Evolutionary conservation across 352 stramenopile species (phyloP).

Genomic region (Stramenopiles sp.): DNA sequence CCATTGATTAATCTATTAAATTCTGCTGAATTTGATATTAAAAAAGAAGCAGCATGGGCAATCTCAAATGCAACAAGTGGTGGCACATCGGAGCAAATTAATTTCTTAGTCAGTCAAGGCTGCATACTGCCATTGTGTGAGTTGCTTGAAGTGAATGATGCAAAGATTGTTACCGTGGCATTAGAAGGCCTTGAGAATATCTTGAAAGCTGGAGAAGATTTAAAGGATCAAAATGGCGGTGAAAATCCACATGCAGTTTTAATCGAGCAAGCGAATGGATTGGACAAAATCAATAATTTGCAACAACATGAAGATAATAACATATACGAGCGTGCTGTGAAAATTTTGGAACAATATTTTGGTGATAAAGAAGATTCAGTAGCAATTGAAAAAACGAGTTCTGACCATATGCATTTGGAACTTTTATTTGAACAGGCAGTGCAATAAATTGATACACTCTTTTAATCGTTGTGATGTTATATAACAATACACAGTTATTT

Average conservation of each 20-base stretch:
- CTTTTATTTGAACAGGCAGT: too few species aligned
- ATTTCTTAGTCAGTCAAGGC: constrained; percentile 76
- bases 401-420: too few species aligned
- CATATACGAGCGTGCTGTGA: constrained; percentile 50
- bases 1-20: constrained; percentile 84
- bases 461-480: too few species aligned
- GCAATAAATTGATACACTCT: too few species aligned
- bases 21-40: constrained; percentile 92
- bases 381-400: too few species aligned
- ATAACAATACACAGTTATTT: too few species aligned
- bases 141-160: constrained; percentile 80
- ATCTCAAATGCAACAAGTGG: constrained; percentile 92
- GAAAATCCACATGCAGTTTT: background rate
- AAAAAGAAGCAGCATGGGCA: constrained; percentile 95
- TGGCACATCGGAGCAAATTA: constrained; percentile 79
- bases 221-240: background rate
- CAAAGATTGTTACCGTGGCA: constrained; percentile 93
- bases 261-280: constrained; percentile 24
- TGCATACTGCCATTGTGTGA: constrained; percentile 93
- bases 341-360: constrained; percentile 15
- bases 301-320: constrained; percentile 88
- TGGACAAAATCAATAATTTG: constrained; percentile 89
- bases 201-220: constrained; percentile 57
- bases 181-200: constrained; percentile 98
- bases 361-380: background rate